Base-by-base conservation (phyloP, 495 filamentous ascomycete species). In the Bacidia rubella region DNA sequence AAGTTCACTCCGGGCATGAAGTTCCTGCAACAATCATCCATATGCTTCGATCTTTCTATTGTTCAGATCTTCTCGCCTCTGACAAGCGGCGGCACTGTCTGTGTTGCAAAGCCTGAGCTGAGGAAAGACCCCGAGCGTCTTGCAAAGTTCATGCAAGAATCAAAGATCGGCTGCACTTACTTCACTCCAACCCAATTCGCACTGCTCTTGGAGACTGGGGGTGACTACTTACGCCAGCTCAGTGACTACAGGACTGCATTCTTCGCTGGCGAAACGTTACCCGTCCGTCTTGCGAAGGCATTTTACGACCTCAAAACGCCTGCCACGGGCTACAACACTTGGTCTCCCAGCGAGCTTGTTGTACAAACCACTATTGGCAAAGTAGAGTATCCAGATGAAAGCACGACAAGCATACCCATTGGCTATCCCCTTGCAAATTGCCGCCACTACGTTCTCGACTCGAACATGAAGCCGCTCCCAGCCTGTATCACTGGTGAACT, bases 401-500 rank as follows among this genome's bases (percentile, higher is more conserved):
- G 27, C 19, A 40, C 25, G 19, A 44, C 20, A 39, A 54, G 43
- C 9, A 63, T 65, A 49, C 57, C 66, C 0, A 53, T 58, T 17
- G 71, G 70, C 0, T 57, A 56, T 5, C 17, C 60, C 0, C 47
- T 72, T 12, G 66, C 70, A 0, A 74, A 74, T 54, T 68, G 67
- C 41, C 47, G 58, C 2, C 49, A 64, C 7, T 73, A 71, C 56
- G 63, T 80, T 32, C 46, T 80, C 1, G 74, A 76, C 40, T 54
- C 67, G 15, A 21, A 61, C 4, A 21, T 68, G 4, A 58, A 67
- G 0, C 67, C 70, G 1, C 41, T 81, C 0, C 80, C 82, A 7
- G 47, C 71, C 0, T 87, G 87, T 0, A 73, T 82, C 43, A 62
- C 79, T 4, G 90, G 90, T 12, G 90, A 97, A 62, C 74, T 97